phyloP scores from a whole-genome alignment of 192 early-diverging fungal species.

The Pilobolus umbonatus region DNA sequence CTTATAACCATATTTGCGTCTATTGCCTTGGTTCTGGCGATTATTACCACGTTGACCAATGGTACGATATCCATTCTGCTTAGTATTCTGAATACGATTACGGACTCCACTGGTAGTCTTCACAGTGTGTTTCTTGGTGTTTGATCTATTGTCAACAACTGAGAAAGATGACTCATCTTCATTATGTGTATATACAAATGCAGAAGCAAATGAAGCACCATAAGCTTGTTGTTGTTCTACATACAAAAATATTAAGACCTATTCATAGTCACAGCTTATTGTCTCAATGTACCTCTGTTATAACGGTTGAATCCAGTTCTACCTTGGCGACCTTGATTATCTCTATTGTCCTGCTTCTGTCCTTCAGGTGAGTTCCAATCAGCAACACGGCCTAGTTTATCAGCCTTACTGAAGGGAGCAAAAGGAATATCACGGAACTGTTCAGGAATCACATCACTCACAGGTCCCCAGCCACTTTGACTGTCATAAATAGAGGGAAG shows the following conservation, averaged over 20 bases:
- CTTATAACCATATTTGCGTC: slow-evolving; percentile 41
- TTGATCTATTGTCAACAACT: slow-evolving; percentile 77
- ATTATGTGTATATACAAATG: slow-evolving; percentile 84
- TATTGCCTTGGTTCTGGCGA: slow-evolving; percentile 14
- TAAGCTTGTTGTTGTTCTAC: slow-evolving; percentile 71
- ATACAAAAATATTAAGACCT: not conserved
- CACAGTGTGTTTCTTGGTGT: slow-evolving; percentile 58
- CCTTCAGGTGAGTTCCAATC: slow-evolving; percentile 78
- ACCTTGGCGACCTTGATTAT: slow-evolving; percentile 46
- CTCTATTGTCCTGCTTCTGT: slow-evolving; percentile 54
- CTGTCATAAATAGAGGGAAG: slow-evolving; percentile 81
- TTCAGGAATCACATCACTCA: slow-evolving; percentile 54
- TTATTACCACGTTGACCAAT: slow-evolving; percentile 37
- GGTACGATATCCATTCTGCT: slow-evolving; percentile 37
- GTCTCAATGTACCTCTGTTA: slow-evolving; percentile 29
- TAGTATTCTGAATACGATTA: slow-evolving; percentile 37
- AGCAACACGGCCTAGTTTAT: slow-evolving; percentile 91
- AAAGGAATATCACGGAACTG: slow-evolving; percentile 84
- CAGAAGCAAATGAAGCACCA: slow-evolving; percentile 75
- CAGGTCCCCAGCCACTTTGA: slow-evolving; percentile 86
- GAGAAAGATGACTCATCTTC: slow-evolving; percentile 96
- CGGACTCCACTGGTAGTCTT: slow-evolving; percentile 42
- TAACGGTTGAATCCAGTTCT: slow-evolving; percentile 38
- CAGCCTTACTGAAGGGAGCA: slow-evolving; percentile 90
- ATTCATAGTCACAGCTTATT: not conserved